Base-by-base conservation (phyloP, 1,139 yeast genomes). In the Kodamaea sp. region DNA sequence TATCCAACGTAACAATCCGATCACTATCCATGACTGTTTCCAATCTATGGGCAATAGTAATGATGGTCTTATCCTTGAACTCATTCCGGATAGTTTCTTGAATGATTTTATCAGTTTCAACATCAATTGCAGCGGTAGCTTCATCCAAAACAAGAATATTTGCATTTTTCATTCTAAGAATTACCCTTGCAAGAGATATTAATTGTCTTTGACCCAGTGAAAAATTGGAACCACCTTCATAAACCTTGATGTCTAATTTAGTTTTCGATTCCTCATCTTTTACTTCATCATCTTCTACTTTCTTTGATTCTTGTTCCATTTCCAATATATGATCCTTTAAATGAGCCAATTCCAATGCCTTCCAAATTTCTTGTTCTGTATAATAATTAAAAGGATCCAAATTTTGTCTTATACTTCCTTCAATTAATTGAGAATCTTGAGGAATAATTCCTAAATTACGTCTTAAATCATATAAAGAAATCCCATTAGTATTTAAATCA, bases 111-210 rank as follows among this genome's bases (percentile, higher is more conserved):
- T 85, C 95, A 0, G 95, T 86, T 54, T 83, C 84, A 12, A 82
- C 79, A 57, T 86, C 95, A 25, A 86, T 90, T 2, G 92, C 84
- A 0, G 95, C 90, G 0, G 95, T 86, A 1, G 95, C 95, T 60
- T 86, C 95, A 55, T 86, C 95, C 34, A 86, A 63, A 12, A 86
- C 76, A 41, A 86, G 63, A 24, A 85, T 75, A 44, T 74, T 78
- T 2, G 89, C 78, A 9, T 74, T 70, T 37, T 52, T 60, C 55
- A 51, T 51, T 40, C 73, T 73, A 45, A 85, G 65, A 35, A 86
- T 63, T 0, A 90, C 94, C 40, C 95, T 70, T 0, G 90, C 86
- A 27, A 86, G 64, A 48, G 92, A 84, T 60, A 86, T 65, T 36
- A 86, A 63, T 59, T 86, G 95, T 34, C 86, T 69, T 57, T 86